Conservation (phyloP, 2,329 filamentous ascomycete species). For the Orbilia oligospora region DNA sequence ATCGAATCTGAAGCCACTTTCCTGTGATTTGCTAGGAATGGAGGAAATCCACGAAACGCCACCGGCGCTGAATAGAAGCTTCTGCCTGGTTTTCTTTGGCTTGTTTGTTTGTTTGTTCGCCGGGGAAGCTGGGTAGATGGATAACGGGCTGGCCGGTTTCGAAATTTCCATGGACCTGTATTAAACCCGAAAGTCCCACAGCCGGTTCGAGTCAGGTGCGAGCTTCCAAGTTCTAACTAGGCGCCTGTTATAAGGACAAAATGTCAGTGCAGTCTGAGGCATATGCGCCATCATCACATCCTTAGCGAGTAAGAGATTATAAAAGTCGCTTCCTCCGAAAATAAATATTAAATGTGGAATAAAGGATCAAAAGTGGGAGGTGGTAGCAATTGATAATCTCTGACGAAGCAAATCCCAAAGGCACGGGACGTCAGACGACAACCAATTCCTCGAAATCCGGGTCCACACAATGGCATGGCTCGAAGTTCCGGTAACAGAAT, state of each 20-base stretch:
- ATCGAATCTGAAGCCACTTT: constrained; percentile 41
- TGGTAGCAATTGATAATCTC: constrained; percentile 18
- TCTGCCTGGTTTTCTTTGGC: neutral
- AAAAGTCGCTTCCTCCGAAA: constrained; percentile 11
- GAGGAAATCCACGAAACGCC: constrained; percentile 17
- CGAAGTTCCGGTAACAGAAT: neutral
- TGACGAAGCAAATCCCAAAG: constrained; percentile 8
- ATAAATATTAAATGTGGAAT: neutral
- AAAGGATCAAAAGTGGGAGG: constrained; percentile 5
- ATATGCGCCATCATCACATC: constrained; percentile 27
- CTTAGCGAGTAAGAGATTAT: constrained; percentile 8
- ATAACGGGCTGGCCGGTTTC: neutral
- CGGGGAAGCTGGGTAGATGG: constrained; percentile 16
- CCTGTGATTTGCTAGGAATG: constrained; percentile 5
- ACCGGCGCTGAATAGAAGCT: constrained; percentile 32
- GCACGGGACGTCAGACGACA: constrained; percentile 4
- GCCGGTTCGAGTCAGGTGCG: neutral
- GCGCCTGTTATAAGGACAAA: neutral
- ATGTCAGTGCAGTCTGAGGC: constrained; percentile 12
- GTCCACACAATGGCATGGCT: too few relatives aligned
- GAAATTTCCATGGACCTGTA: neutral
- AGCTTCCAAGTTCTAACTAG: neutral
- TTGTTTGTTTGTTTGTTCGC: neutral
- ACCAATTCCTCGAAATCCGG: too few relatives aligned
- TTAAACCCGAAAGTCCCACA: constrained; percentile 5